Evolutionary conservation across 441 rosid species (phyloP).

Genomic region (Hura crepitans): DNA sequence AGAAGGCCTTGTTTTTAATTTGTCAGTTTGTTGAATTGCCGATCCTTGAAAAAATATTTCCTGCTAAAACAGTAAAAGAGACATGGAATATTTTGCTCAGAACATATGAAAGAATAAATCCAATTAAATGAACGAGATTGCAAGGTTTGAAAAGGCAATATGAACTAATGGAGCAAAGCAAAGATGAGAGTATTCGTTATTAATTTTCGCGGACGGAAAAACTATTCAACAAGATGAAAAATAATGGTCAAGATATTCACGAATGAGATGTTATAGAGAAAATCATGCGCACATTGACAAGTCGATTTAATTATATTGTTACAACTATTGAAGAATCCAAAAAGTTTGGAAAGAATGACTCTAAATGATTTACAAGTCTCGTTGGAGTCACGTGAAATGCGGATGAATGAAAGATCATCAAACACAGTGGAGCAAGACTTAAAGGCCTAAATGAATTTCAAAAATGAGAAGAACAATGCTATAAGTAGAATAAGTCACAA

Average conservation of each 20-base stretch:
- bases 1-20: neutral
- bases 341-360: neutral
- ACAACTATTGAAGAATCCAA: neutral
- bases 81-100: too few species aligned
- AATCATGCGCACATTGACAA: neutral
- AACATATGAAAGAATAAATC: too few species aligned
- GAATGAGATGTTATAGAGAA: neutral
- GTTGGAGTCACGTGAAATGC: slow-evolving; percentile 6
- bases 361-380: too few species aligned
- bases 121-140: too few species aligned
- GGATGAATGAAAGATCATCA: slow-evolving; percentile 2
- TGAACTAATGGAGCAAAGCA: too few species aligned
- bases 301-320: neutral
- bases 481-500: too few species aligned
- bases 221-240: too few species aligned
- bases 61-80: neutral
- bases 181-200: neutral
- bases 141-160: too few species aligned
- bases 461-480: neutral
- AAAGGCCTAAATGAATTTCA: neutral
- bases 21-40: neutral
- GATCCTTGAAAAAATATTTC: neutral
- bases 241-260: neutral
- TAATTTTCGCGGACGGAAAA: neutral
- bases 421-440: neutral